Base-by-base conservation (phyloP, 768 basidiomycete genomes). In the Rickenella mellea region DNA sequence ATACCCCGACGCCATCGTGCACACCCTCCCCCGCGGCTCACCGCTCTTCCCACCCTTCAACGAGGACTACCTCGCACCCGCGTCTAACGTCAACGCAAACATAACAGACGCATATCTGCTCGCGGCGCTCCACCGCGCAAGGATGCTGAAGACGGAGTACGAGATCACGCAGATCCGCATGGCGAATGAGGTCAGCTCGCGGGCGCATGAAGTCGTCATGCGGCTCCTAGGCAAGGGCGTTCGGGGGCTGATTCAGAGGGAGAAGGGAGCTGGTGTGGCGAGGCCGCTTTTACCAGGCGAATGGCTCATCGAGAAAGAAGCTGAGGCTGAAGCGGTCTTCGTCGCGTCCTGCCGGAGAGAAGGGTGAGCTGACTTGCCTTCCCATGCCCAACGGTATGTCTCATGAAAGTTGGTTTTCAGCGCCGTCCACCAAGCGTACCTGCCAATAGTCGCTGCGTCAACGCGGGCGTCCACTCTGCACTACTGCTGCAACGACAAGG, bases 191-290 rank as follows among this genome's bases (percentile, higher is more conserved):
- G 90, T 98, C 51, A 88, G 86, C 51, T 89, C 86, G 0, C 70
- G 80, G 2, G 94, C 94, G 4, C 94, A 97, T 50, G 88, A 92
- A 60, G 74, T 78, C 6, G 78, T 97, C 39, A 98, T 97, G 94
- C 71, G 87, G 6, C 80, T 94, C 7, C 71, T 96, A 11, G 92
- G 92, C 2, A 62, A 69, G 37, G 80, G 80, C 3, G 83, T 83
- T 15, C 74, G 75, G 40, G 71, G 72, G 14, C 66, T 68, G 40
- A 70, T 82, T 44, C 58, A 61, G 48, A 63, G 61, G 27, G 73
- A 57, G 12, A 60, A 63, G 10, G 73, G 62, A 4, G 66, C 67
- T 25, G 55, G 55, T 2, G 51, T 46, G 3, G 62, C 63, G 8
- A 62, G 73, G 3, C 79, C 78, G 0, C 61, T 74, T 4, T 65